Base-by-base conservation (phyloP, 305 asterid species). In the Fraxinus dipetala region DNA sequence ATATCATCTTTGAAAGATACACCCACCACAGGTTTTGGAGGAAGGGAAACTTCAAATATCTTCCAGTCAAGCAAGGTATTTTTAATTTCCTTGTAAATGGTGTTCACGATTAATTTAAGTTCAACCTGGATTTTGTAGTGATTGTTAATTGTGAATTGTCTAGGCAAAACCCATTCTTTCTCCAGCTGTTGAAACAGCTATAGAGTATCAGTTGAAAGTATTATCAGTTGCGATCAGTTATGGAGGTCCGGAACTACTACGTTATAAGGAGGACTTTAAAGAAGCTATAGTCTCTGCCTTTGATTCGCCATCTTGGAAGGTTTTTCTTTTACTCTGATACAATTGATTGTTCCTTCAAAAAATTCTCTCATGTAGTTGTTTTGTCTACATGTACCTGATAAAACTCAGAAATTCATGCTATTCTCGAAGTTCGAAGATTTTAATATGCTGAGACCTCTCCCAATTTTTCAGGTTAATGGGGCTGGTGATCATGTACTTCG, bases 221-320 rank as follows among this genome's bases (percentile, higher is more conserved):
- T 89, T 96, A 83, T 92, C 99, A 65, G 92, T 93, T 88, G 98
- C 97, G 48, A 92, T 96, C 85, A 92, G 92, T 88, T 96, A 95
- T 91, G 99, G 93, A 82, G 99, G 98, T 80, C 93, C 98, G 74
- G 86, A 97, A 61, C 92, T 96, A 83, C 90, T 96, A 84, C 85
- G 69, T 80, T 91, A 88, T 91, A 91, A 89, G 89, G 93, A 94
- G 34, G 91, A 91, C 84, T 91, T 96, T 84, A 93, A 92, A 88
- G 98, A 93, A 89, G 95, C 91, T 81, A 92, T 96, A 75, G 84
- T 40, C 85, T 92, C 92, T 79, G 98, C 98, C 38, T 96, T 94
- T 78, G 95, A 91, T 91, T 93, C 99, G 1, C 93, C 97, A 72
- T 96, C 99, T 78, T 96, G 99, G 99, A 96, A 96, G 99, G 98